Conservation (phyloP, 2,329 filamentous ascomycete genomes). For the Verticillium alfalfae region DNA sequence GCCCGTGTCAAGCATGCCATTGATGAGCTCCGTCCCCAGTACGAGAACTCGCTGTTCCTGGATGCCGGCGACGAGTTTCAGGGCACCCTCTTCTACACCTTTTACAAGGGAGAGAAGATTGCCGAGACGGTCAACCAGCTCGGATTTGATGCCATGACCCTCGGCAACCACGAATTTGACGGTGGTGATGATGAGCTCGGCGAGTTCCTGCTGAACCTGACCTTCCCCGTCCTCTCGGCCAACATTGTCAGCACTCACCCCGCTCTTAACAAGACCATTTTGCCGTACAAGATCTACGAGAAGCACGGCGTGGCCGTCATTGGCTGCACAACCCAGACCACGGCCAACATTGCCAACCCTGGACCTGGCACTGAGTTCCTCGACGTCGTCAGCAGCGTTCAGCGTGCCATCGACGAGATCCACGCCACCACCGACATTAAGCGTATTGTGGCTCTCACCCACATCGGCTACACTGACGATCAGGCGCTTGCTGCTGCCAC, state of each 20-base stretch:
- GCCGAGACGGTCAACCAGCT: conserved; percentile 60
- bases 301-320: conserved; percentile 57
- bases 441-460: conserved; percentile 60
- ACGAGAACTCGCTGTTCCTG: conserved; percentile 57
- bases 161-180: conserved; percentile 65
- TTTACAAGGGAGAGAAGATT: conserved; percentile 64
- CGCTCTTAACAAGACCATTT: conserved; percentile 56
- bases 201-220: conserved; percentile 56
- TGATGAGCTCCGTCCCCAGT: conserved; percentile 47
- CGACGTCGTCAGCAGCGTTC: conserved; percentile 51
- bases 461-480: conserved; percentile 62
- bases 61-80: conserved; percentile 68
- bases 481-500: conserved; percentile 54
- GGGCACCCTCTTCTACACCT: conserved; percentile 62
- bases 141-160: conserved; percentile 62
- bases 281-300: conserved; percentile 60
- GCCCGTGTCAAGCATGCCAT: conserved; percentile 57
- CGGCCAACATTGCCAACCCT: conserved; percentile 52
- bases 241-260: conserved; percentile 58
- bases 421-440: conserved; percentile 55
- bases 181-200: conserved; percentile 58
- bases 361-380: conserved; percentile 53
- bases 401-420: conserved; percentile 57
- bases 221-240: conserved; percentile 58
- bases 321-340: conserved; percentile 57